Percentiles rank a stretch among this genome's conserved stretches.
Conservation (phyloP, 2,329 filamentous ascomycete species). For the Xylariaceae sp. region DNA sequence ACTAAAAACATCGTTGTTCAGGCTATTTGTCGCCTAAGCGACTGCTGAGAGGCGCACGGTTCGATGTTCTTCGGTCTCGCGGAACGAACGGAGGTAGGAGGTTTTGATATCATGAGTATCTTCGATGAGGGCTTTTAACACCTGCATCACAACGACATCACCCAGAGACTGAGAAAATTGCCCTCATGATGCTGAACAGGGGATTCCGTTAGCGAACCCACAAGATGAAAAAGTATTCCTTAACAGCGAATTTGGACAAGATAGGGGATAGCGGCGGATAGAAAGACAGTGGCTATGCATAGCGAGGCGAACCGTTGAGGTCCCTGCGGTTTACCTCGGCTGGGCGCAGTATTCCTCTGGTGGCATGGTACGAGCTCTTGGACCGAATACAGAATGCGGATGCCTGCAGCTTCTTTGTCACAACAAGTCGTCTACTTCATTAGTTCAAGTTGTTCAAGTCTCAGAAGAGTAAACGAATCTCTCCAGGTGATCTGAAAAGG, state of each 20-base stretch:
- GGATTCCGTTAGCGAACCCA: not conserved
- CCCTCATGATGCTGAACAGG: not conserved
- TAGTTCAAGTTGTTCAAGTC: not conserved
- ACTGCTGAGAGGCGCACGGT: too few relatives aligned
- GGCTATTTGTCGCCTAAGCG: not conserved
- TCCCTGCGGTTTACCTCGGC: not conserved
- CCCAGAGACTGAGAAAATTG: too few relatives aligned
- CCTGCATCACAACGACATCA: too few relatives aligned
- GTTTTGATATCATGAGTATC: too few relatives aligned
- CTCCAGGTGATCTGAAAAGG: not conserved
- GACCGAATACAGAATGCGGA: not conserved
- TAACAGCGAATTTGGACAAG: not conserved
- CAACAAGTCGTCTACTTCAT: not conserved
- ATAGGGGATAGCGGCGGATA: not conserved
- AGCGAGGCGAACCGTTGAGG: not conserved
- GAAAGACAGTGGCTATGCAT: too few relatives aligned
- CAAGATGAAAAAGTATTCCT: not conserved
- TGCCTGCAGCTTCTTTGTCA: not conserved
- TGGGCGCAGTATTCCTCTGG: constrained; percentile 2
- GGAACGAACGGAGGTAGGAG: too few relatives aligned
- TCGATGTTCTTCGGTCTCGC: too few relatives aligned
- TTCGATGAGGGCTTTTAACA: too few relatives aligned
- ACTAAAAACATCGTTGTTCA: not conserved
- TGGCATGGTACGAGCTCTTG: not conserved
- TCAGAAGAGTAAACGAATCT: not conserved